Percentiles rank a stretch among this genome's conserved stretches.
Conservation (phyloP, 2,329 filamentous ascomycete species). For the Aspergillus sp. region DNA sequence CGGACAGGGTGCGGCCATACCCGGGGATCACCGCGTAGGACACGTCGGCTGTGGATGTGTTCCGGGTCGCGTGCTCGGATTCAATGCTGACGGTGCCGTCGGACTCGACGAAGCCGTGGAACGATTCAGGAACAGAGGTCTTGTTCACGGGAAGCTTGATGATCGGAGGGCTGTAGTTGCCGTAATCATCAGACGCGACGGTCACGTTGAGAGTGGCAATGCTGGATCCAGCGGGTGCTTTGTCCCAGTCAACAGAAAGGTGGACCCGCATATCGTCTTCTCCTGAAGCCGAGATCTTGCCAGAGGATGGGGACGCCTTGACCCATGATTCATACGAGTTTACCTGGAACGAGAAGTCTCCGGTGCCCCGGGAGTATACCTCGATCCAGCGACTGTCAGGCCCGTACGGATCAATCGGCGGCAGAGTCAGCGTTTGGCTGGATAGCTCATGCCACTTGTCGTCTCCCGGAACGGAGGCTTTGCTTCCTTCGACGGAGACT, state of each 20-base stretch:
- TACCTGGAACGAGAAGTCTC: slow-evolving; percentile 46
- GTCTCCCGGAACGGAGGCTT: slow-evolving; percentile 59
- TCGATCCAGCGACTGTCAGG: slow-evolving; percentile 51
- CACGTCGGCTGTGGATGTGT: slow-evolving; percentile 19
- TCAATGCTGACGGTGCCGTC: slow-evolving; percentile 37
- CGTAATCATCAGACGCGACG: slow-evolving; percentile 14
- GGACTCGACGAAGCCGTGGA: slow-evolving; percentile 55
- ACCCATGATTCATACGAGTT: slow-evolving; percentile 43
- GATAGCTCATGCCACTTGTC: slow-evolving; percentile 51
- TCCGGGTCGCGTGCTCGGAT: slow-evolving; percentile 18
- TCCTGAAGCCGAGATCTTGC: slow-evolving; percentile 39
- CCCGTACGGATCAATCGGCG: slow-evolving; percentile 51
- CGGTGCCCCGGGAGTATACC: slow-evolving; percentile 51
- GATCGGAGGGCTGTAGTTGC: slow-evolving; percentile 28
- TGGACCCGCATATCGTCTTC: slow-evolving; percentile 44
- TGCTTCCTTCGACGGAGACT: slow-evolving; percentile 54
- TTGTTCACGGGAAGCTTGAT: slow-evolving; percentile 49
- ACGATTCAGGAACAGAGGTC: slow-evolving; percentile 41
- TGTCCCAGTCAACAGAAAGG: slow-evolving; percentile 49
- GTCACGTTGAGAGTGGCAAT: slow-evolving; percentile 23
- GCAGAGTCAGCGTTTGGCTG: slow-evolving; percentile 45
- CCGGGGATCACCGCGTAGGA: slow-evolving; percentile 45
- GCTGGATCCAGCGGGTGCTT: slow-evolving; percentile 30
- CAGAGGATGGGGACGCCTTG: slow-evolving; percentile 41
- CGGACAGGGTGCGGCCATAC: slow-evolving; percentile 51